Percentiles rank a stretch among this genome's conserved stretches.
Conservation (phyloP, 768 basidiomycete genomes). For the Crepidotus variabilis region DNA sequence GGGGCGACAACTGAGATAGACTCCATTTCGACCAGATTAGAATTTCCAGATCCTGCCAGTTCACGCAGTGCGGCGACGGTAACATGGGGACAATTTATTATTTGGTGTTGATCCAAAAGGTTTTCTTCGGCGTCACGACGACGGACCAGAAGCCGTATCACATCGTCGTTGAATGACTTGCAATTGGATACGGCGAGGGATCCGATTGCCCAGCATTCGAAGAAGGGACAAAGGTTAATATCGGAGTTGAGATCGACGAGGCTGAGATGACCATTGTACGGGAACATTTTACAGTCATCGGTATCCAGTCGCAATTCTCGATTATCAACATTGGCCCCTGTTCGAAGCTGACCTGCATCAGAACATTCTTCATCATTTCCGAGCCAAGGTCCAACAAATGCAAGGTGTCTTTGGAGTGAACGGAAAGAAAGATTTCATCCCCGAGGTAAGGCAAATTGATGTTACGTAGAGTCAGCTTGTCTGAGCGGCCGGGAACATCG, state of each 20-base stretch:
- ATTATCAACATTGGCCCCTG: not conserved
- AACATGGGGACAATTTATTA: not conserved
- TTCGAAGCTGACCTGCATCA: not conserved
- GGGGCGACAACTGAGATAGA: too few species aligned
- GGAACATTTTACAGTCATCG: not conserved
- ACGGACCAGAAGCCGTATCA: not conserved
- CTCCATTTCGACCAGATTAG: too few species aligned
- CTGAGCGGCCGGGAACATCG: not conserved
- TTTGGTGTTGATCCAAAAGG: not conserved
- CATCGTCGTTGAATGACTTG: not conserved
- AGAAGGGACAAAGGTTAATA: not conserved
- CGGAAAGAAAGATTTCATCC: not conserved
- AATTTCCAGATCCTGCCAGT: not conserved
- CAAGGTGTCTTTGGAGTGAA: not conserved
- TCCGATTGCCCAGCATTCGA: not conserved
- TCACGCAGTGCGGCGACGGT: not conserved
- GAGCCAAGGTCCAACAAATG: not conserved
- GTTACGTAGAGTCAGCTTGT: not conserved
- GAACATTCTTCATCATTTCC: not conserved
- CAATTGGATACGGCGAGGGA: not conserved
- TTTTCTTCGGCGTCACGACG: not conserved
- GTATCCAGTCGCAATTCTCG: not conserved
- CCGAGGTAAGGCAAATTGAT: not conserved
- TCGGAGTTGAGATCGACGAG: too few species aligned
- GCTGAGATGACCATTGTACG: not conserved